A percentile compares a stretch with the other conserved stretches of the same genome.
phyloP scores from a whole-genome alignment of 2,329 filamentous ascomycete genomes.

The Phialophora verrucosa region DNA sequence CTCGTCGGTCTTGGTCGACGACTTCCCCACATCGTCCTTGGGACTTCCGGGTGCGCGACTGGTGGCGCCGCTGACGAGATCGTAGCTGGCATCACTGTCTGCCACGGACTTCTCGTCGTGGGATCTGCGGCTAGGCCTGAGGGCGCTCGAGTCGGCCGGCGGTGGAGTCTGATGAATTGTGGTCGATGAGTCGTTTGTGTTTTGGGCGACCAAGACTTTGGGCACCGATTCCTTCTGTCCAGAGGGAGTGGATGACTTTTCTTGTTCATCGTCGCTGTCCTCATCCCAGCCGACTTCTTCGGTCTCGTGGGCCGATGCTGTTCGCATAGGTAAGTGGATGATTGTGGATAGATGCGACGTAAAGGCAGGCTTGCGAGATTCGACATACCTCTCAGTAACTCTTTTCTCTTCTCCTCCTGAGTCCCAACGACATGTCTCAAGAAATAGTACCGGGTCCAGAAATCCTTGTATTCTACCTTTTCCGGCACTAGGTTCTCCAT shows the following conservation, averaged over 20 bases:
- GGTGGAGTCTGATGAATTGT: slow-evolving; percentile 42
- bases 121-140: slow-evolving; percentile 71
- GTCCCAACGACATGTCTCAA: slow-evolving; percentile 89
- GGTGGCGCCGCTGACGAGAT: slow-evolving; percentile 81
- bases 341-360: slow-evolving; percentile 8
- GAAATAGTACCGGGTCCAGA: slow-evolving; percentile 97
- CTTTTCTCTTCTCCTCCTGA: slow-evolving; percentile 84
- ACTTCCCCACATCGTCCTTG: slow-evolving; percentile 53
- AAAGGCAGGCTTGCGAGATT: neutral
- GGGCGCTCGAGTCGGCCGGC: slow-evolving; percentile 41
- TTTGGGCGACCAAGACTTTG: slow-evolving; percentile 38
- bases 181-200: slow-evolving; percentile 33
- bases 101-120: slow-evolving; percentile 89
- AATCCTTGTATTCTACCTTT: slow-evolving; percentile 82
- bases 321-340: slow-evolving; percentile 34
- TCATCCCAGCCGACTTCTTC: slow-evolving; percentile 73
- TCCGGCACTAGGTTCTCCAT: slow-evolving; percentile 98
- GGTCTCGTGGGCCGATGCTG: slow-evolving; percentile 67
- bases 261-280: slow-evolving; percentile 66
- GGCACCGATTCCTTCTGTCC: slow-evolving; percentile 50
- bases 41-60: slow-evolving; percentile 77
- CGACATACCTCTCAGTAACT: slow-evolving; percentile 82
- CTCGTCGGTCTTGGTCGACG: slow-evolving; percentile 59
- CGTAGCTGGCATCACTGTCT: slow-evolving; percentile 95
- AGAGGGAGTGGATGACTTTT: slow-evolving; percentile 51